Evolutionary conservation across 768 basidiomycete genomes (phyloP).

Genomic region (Tremella mesenterica): DNA sequence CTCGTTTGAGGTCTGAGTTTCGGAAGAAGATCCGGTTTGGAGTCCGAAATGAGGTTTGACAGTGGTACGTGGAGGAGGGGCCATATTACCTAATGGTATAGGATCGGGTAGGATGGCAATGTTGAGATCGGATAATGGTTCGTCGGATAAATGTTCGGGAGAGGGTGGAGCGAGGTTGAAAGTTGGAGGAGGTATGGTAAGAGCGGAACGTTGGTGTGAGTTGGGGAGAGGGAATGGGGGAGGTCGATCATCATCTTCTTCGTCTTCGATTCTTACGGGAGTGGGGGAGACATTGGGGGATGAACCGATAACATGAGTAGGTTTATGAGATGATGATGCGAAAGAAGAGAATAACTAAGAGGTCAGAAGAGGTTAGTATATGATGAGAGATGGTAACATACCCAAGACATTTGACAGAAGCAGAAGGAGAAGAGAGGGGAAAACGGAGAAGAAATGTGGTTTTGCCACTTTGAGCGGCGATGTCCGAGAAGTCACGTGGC

Average conservation of each 20-base stretch:
- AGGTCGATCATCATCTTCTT: slow-evolving; percentile 22
- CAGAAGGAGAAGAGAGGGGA: too few relatives aligned
- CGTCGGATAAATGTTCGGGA: slow-evolving; percentile 9
- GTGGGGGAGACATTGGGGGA: too few relatives aligned
- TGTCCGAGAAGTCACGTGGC: too few relatives aligned
- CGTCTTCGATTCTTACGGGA: too few relatives aligned
- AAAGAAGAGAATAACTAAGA: slow-evolving; percentile 17
- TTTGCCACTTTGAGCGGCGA: too few relatives aligned
- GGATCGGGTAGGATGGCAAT: slow-evolving; percentile 29
- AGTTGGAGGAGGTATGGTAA: slow-evolving; percentile 13
- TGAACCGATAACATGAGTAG: not conserved
- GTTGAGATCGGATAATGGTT: slow-evolving; percentile 27
- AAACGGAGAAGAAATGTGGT: too few relatives aligned
- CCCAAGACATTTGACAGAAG: too few relatives aligned
- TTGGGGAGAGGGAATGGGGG: slow-evolving; percentile 44
- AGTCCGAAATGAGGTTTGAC: slow-evolving; percentile 34
- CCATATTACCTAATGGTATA: slow-evolving; percentile 34
- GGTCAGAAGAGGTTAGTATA: too few relatives aligned
- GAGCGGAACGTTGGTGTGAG: slow-evolving; percentile 39
- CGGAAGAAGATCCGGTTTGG: slow-evolving; percentile 18
- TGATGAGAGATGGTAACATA: too few relatives aligned
- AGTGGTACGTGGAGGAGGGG: slow-evolving; percentile 35
- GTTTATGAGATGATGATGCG: slow-evolving; percentile 4
- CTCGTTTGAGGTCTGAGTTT: slow-evolving; percentile 52
- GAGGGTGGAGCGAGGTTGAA: slow-evolving; percentile 30